phyloP scores from a whole-genome alignment of 176 grass and related monocot genomes.

The Carex cristatella region DNA sequence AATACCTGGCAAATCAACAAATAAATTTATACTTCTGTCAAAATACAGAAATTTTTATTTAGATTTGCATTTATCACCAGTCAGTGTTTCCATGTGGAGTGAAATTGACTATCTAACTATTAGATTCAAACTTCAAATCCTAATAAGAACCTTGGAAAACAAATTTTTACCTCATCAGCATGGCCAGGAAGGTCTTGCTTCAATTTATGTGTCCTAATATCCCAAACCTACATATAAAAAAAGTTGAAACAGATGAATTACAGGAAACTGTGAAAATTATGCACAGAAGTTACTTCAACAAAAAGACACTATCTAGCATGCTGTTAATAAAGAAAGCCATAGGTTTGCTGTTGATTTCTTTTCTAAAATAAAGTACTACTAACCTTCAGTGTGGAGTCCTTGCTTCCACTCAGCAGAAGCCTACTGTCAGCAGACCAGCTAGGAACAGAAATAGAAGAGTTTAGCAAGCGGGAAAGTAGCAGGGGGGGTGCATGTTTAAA shows the following conservation, averaged over 20 bases:
- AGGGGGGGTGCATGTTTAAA: background rate
- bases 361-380: background rate
- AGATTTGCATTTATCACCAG: background rate
- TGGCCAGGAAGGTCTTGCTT: constrained; percentile 54
- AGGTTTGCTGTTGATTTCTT: background rate
- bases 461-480: background rate
- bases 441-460: constrained; percentile 2
- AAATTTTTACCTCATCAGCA: constrained; percentile 42
- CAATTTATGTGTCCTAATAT: constrained; percentile 52
- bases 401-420: constrained; percentile 96
- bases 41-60: background rate
- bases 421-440: constrained; percentile 97
- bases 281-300: background rate
- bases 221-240: constrained; percentile 38
- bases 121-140: background rate
- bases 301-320: background rate
- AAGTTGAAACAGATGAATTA: background rate
- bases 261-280: background rate
- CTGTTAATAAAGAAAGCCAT: constrained; percentile 1
- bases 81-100: too few relatives aligned
- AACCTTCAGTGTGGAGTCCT: constrained; percentile 97
- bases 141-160: background rate
- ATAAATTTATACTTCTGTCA: background rate
- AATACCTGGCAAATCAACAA: constrained; percentile 28
- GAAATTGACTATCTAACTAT: background rate